Base-by-base conservation (phyloP, 1,139 yeast genomes). In the Kodamaea sp. region DNA sequence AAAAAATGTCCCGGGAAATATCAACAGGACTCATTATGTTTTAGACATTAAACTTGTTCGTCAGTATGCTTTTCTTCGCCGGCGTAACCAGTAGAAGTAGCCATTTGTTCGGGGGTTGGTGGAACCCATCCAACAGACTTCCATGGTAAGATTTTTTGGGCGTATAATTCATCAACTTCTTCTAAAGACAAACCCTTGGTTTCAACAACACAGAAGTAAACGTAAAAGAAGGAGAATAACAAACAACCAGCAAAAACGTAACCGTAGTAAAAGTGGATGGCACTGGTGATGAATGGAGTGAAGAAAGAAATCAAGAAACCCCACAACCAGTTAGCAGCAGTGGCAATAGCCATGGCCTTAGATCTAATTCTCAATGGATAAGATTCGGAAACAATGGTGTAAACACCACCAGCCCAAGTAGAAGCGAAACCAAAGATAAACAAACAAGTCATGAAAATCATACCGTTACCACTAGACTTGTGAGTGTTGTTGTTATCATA, bases 321-420 rank as follows among this genome's bases (percentile, higher is more conserved):
- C 68, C 83, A 80, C 36, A 83, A 44, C 95, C 95, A 86, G 67
- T 86, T 86, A 24, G 85, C 78, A 29, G 86, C 85, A 29, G 79
- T 72, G 40, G 92, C 82, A 40, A 85, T 67, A 31, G 92, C 81
- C 71, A 86, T 84, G 46, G 88, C 87, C 67, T 84, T 82, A 28
- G 92, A 78, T 66, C 94, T 78, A 50, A 85, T 81, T 55, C 90
- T 79, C 50, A 85, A 70, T 41, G 95, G 90, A 65, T 79, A 87
- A 29, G 85, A 69, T 63, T 87, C 96, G 34, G 94, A 82, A 40
- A 83, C 77, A 53, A 85, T 81, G 42, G 85, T 84, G 77, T 79
- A 88, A 34, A 82, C 82, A 57, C 83, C 79, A 54, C 95, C 92
- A 48, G 92, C 95, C 95, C 95, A 87, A 7, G 95, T 81, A 29